Evolutionary conservation across 1,284 basidiomycete species (phyloP).

Genomic region (Cutaneotrichosporon curvatum): DNA sequence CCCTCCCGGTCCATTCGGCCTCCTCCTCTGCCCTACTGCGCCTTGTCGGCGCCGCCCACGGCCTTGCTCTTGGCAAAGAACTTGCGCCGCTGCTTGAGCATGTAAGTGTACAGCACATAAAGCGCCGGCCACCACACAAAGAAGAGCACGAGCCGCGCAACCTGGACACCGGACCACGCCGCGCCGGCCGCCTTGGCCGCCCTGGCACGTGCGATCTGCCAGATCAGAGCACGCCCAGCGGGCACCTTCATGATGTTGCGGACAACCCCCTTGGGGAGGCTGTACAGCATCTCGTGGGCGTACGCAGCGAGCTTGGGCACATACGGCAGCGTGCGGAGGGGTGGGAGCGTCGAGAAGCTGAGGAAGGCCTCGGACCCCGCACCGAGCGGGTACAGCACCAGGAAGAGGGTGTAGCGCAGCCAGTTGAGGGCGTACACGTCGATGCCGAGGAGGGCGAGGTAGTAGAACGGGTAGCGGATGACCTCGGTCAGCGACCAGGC

Average conservation of each 20-base stretch:
- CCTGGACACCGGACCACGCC: constrained; percentile 39
- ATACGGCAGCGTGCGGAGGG: constrained; percentile 42
- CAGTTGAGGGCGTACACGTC: constrained; percentile 45
- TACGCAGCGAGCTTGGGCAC: constrained; percentile 18
- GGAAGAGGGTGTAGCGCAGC: constrained; percentile 81
- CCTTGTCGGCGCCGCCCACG: constrained; percentile 26
- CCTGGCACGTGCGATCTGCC: constrained; percentile 27
- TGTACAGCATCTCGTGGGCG: constrained; percentile 18
- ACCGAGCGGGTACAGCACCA: constrained; percentile 83
- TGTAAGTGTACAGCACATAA: constrained; percentile 81
- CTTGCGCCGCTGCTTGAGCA: constrained; percentile 76
- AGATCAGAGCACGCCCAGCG: constrained; percentile 27
- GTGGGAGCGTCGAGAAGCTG: constrained; percentile 69
- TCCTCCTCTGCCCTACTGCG: no score
- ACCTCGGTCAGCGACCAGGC: constrained; percentile 91
- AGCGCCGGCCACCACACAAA: constrained; percentile 85
- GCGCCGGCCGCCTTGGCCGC: constrained; percentile 3
- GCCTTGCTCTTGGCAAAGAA: constrained; percentile 54
- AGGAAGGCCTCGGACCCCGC: constrained; percentile 84
- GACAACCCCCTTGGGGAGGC: constrained; percentile 22
- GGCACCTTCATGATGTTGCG: constrained; percentile 21
- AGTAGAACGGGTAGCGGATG: constrained; percentile 88
- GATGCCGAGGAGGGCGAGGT: constrained; percentile 57
- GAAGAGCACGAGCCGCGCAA: constrained; percentile 62
- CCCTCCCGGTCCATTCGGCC: no score